Conservation (phyloP, 2,329 filamentous ascomycete species). For the Thermomyces lanuginosus region DNA sequence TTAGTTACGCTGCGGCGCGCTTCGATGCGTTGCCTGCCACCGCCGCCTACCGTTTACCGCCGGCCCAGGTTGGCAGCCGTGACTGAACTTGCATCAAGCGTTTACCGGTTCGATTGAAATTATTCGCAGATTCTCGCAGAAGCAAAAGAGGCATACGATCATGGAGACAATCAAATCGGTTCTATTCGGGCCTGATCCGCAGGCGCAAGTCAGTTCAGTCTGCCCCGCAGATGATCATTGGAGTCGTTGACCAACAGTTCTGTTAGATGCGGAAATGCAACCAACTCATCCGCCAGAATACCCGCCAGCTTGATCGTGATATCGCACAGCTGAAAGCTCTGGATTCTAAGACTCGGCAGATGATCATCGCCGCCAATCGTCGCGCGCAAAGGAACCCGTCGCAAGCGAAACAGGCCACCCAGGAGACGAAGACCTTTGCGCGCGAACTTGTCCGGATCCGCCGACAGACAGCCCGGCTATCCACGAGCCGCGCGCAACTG, state of each 20-base stretch:
- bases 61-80: too few relatives aligned
- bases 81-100: background rate
- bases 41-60: too few relatives aligned
- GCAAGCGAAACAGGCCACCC: conserved; percentile 59
- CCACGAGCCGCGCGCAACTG: conserved; percentile 81
- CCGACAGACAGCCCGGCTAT: conserved; percentile 54
- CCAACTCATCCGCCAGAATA: conserved; percentile 70
- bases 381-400: conserved; percentile 66
- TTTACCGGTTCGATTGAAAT: conserved; percentile 1
- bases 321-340: conserved; percentile 61
- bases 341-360: conserved; percentile 68
- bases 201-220: conserved; percentile 56
- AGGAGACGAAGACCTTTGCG: conserved; percentile 77
- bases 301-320: conserved; percentile 88
- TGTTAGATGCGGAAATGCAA: conserved; percentile 91
- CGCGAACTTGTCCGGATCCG: conserved; percentile 71
- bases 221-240: too few relatives aligned
- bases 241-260: conserved; percentile 6
- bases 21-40: too few relatives aligned
- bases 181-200: conserved; percentile 83
- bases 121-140: background rate
- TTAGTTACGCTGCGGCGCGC: too few relatives aligned
- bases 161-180: conserved; percentile 83
- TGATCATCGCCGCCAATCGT: conserved; percentile 68
- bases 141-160: conserved; percentile 9